phyloP scores from a whole-genome alignment of 148 eudicot species.

The Rhododendron williamsianum region DNA sequence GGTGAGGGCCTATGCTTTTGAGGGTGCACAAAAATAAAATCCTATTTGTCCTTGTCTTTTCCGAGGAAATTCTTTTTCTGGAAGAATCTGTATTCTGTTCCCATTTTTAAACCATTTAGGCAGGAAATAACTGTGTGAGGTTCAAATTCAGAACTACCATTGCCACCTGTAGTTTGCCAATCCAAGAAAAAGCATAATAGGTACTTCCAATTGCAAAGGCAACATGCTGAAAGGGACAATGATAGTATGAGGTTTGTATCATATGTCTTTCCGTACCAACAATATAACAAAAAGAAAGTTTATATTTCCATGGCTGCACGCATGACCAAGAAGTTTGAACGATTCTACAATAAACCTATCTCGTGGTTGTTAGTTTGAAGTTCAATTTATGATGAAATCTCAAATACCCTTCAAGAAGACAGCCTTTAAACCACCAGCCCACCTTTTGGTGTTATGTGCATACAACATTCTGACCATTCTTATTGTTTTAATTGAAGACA shows the following conservation, averaged over 20 bases:
- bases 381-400: not conserved
- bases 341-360: not conserved
- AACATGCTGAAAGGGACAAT: not conserved
- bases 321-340: conserved; percentile 6
- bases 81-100: not conserved
- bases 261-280: not conserved
- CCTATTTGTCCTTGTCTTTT: not conserved
- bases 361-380: not conserved
- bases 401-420: not conserved
- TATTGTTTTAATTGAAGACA: no score
- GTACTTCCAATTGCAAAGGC: not conserved
- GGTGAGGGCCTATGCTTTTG: no score
- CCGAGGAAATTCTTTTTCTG: not conserved
- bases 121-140: no score
- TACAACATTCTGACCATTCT: not conserved
- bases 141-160: conserved; percentile 1
- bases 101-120: no score
- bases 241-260: not conserved
- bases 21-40: not conserved
- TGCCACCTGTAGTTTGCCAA: not conserved
- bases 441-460: not conserved
- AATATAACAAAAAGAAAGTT: not conserved
- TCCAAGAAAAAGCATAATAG: not conserved
- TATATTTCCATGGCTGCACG: not conserved
- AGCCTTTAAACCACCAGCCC: not conserved